Conservation (phyloP, 75 land plant species). For the Pinus tabuliformis region DNA sequence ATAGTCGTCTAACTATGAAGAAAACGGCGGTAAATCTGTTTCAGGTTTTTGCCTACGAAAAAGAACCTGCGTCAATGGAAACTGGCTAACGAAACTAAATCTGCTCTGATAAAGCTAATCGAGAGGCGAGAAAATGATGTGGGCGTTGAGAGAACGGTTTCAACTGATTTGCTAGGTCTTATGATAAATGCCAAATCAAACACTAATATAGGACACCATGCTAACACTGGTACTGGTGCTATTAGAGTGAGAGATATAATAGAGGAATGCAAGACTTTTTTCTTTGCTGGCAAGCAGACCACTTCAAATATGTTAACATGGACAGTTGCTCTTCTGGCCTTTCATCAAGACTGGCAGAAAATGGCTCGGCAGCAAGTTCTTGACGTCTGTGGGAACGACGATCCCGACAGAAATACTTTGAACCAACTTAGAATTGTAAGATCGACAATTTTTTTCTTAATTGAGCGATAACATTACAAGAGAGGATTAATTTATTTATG, state of each 20-base stretch:
- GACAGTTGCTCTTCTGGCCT: too few relatives aligned
- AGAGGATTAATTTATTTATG: too few relatives aligned
- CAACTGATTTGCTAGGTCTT: too few relatives aligned
- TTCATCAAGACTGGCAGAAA: too few relatives aligned
- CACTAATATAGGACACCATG: slow-evolving; percentile 3
- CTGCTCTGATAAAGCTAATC: slow-evolving; percentile 28
- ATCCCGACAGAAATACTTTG: too few relatives aligned
- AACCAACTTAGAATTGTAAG: too few relatives aligned
- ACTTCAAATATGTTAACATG: too few relatives aligned
- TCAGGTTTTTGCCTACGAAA: slow-evolving; percentile 8
- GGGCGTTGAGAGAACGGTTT: slow-evolving; percentile 8
- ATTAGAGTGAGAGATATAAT: slow-evolving; percentile 26
- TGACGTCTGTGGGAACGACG: too few relatives aligned
- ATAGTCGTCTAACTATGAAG: neutral
- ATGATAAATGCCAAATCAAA: slow-evolving; percentile 10
- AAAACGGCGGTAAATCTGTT: neutral
- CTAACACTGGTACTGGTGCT: neutral
- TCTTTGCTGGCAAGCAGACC: slow-evolving; percentile 26
- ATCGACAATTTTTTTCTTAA: too few relatives aligned
- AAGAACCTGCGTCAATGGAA: neutral
- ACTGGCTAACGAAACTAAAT: slow-evolving; percentile 22
- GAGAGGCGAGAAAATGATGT: slow-evolving; percentile 20
- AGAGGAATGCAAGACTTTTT: slow-evolving; percentile 64
- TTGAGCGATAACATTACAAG: too few relatives aligned
- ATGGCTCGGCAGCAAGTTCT: too few relatives aligned